Evolutionary conservation across 129 eudicot genomes (phyloP).

Genomic region (Mikania micrantha): DNA sequence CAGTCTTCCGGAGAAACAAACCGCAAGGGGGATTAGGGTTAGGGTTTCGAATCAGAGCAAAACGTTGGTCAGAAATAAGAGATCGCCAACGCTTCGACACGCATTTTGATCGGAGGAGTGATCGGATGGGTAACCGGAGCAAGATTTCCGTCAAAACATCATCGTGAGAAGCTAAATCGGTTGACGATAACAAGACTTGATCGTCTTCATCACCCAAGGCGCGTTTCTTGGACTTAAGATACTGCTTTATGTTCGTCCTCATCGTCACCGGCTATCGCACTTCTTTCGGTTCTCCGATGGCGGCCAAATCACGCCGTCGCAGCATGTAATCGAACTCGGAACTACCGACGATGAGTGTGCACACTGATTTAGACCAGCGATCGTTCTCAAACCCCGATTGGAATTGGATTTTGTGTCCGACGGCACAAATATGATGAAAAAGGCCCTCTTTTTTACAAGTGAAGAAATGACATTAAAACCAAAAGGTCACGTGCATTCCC

Average conservation of each 20-base stretch:
- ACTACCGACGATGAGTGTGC: constrained; percentile 3
- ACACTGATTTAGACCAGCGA: constrained; percentile 3
- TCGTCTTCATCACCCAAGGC: constrained; percentile 3
- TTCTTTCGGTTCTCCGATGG: not conserved
- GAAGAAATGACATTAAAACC: not conserved
- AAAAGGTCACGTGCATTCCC: not conserved
- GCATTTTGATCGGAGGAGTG: constrained; percentile 50
- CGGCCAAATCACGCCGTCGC: not conserved
- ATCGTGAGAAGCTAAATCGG: constrained; percentile 31
- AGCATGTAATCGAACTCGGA: not conserved
- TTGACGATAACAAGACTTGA: constrained; percentile 4
- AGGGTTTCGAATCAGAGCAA: constrained; percentile 30
- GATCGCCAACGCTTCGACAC: constrained; percentile 42
- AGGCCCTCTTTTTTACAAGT: not conserved
- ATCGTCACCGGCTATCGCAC: not conserved
- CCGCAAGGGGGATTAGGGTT: constrained; percentile 28
- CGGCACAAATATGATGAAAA: not conserved
- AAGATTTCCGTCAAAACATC: constrained; percentile 46
- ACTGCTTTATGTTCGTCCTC: constrained; percentile 21
- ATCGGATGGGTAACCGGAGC: constrained; percentile 35
- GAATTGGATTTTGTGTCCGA: constrained; percentile 6
- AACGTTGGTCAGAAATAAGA: constrained; percentile 2
- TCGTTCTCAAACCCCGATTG: not conserved
- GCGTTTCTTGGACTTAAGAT: constrained; percentile 9
- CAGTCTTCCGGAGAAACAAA: constrained; percentile 22